Base-by-base conservation (phyloP, 1,284 basidiomycete species). In the Cryptococcus sp. region DNA sequence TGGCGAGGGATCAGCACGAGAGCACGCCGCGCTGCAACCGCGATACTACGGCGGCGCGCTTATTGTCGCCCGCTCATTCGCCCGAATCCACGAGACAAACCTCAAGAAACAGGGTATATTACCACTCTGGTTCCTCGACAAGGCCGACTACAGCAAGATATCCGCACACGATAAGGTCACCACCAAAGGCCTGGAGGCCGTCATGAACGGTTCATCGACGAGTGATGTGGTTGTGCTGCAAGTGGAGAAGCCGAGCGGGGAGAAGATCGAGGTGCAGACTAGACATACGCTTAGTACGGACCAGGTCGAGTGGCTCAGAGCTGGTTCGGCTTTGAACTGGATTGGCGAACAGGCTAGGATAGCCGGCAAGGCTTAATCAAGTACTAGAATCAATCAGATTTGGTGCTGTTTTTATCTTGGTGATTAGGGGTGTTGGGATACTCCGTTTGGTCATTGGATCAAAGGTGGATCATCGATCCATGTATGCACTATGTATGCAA, bases 1-100 rank as follows among this genome's bases (percentile, higher is more conserved):
- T 75, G 96, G 96, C 5, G 96, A 99, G 78, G 96, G 95, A 30
- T 76, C 77, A 22, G 78, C 78, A 6, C 86, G 96, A 60, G 96
- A 99, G 79, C 96, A 99, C 78, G 96, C 96, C 38, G 93, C 94
- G 16, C 83, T 99, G 38, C 96, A 99, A 76, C 96, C 95, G 50
- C 86, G 96, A 16, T 96, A 95, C 82, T 95, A 96, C 72, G 90
- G 91, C 27, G 92, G 90, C 70, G 85, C 83, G 7, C 80, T 92
- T 81, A 92, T 94, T 68, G 78, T 93, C 55, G 90, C 91, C 0
- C 84, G 93, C 38, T 97, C 93, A 3, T 99, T 99, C 70, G 96
- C 96, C 63, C 90, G 96, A 64, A 99, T 99, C 62, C 96, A 99
- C 79, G 93, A 98, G 80, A 97, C 94, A 15, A 98, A 98, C 80